phyloP scores from a whole-genome alignment of 352 stramenopile species.

The Phytophthora brassicae region DNA sequence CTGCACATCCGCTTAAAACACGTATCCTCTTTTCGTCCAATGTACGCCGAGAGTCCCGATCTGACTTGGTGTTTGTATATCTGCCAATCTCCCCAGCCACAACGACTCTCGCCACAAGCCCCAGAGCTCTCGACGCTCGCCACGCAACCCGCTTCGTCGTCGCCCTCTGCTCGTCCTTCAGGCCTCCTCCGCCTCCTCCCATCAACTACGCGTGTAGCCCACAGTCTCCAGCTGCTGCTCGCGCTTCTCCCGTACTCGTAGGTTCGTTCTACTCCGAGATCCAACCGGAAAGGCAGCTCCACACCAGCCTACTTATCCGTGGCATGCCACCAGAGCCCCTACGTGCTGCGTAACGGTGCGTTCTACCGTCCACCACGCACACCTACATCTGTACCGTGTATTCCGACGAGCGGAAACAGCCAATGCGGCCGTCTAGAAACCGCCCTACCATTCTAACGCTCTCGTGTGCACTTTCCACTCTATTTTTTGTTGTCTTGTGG shows the following conservation, averaged over 20 bases:
- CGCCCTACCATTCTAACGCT: constrained; percentile 17
- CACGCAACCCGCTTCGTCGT: constrained; percentile 5
- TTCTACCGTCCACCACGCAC: constrained; percentile 6
- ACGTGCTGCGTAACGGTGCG: constrained; percentile 34
- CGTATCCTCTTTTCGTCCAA: constrained; percentile 23
- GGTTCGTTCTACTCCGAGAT: constrained; percentile 16
- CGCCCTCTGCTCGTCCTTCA: not conserved
- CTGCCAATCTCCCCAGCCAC: not conserved
- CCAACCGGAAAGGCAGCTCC: not conserved
- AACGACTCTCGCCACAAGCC: constrained; percentile 24
- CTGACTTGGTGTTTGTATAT: constrained; percentile 19
- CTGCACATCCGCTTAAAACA: not conserved
- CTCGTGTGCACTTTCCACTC: not conserved
- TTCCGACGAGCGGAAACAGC: constrained; percentile 15
- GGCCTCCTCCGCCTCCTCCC: not conserved
- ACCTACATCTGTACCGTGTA: constrained; percentile 13
- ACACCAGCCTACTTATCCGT: constrained; percentile 10
- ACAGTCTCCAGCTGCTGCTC: not conserved
- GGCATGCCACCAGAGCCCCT: constrained; percentile 19
- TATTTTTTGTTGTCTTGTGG: constrained; percentile 12
- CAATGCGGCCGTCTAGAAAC: constrained; percentile 13
- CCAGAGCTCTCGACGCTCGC: constrained; percentile 17
- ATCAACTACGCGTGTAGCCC: not conserved
- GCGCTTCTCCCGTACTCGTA: constrained; percentile 6
- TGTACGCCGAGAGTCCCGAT: not conserved